These are phyloP conservation scores for Jamesozyma jinghongensis DNA, from an alignment of 805 yeast species.

Conservation along the genomic window DNA sequence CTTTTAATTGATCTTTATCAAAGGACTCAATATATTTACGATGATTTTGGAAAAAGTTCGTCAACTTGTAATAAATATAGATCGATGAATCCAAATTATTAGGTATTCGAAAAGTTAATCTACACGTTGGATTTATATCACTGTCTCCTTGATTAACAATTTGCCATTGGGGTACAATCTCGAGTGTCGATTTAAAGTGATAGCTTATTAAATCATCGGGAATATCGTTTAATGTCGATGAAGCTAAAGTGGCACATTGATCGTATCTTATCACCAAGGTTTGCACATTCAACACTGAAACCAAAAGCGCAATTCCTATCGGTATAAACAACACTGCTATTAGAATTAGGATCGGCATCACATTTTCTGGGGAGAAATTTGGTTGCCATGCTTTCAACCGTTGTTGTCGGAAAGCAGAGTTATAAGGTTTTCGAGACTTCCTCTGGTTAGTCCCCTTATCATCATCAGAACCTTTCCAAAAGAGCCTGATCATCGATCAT, in stretches of 20 bases:
- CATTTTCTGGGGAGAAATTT: conserved; percentile 85
- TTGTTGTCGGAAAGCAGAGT: conserved; percentile 74
- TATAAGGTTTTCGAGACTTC: conserved; percentile 47
- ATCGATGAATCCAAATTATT: conserved; percentile 60
- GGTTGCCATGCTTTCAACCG: conserved; percentile 65
- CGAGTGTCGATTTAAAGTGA: conserved; percentile 45
- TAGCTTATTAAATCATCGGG: conserved; percentile 49
- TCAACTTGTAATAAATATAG: conserved; percentile 71
- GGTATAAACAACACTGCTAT: conserved; percentile 79
- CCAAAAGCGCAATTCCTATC: conserved; percentile 73
- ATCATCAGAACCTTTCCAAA: conserved; percentile 5
- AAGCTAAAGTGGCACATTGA: conserved; percentile 49
- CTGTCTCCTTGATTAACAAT: conserved; percentile 35
- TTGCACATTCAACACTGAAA: conserved; percentile 66
- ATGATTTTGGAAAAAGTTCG: conserved; percentile 91
- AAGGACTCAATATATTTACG: conserved; percentile 83
- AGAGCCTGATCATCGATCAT: conserved; percentile 18
- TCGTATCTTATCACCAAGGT: conserved; percentile 66
- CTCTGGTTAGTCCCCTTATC: background rate
- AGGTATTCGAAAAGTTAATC: conserved; percentile 63
- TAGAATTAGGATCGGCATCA: conserved; percentile 69
- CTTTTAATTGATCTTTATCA: conserved; percentile 73
- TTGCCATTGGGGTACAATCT: conserved; percentile 53
- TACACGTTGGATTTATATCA: conserved; percentile 39
- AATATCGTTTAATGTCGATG: conserved; percentile 37